Evolutionary conservation across 768 basidiomycete species (phyloP).

Genomic region (Aureoboletus auriporus): DNA sequence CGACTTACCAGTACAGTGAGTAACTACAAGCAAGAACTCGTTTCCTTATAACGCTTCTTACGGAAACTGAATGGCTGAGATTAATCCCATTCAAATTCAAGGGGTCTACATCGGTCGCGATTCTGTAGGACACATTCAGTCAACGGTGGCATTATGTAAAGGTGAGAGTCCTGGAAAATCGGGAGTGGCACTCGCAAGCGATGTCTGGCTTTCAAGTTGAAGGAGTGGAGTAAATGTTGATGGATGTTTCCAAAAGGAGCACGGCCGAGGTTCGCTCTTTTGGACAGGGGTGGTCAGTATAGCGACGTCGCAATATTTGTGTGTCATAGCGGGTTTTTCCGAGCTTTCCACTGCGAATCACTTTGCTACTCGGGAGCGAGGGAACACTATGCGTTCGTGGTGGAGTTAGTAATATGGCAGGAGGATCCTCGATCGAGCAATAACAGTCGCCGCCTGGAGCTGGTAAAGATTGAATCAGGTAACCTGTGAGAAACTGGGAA

Average conservation of each 20-base stretch:
- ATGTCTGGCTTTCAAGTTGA: no score
- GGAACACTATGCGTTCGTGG: no score
- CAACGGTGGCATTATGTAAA: neutral
- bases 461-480: neutral
- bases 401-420: no score
- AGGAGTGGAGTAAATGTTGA: constrained; percentile 1
- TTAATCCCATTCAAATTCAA: no score
- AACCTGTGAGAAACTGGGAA: neutral
- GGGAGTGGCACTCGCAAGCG: no score
- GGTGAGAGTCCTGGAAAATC: neutral
- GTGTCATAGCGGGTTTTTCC: no score
- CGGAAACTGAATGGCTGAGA: neutral
- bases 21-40: neutral
- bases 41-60: neutral
- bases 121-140: constrained; percentile 2
- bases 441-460: neutral
- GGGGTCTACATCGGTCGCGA: neutral
- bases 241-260: neutral
- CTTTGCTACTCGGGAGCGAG: no score
- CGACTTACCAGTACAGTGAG: neutral
- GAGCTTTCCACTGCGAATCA: no score
- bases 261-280: neutral
- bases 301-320: neutral
- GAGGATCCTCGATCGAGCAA: constrained; percentile 2
- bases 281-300: neutral